Conservation (phyloP, 2,329 filamentous ascomycete species). For the Byssochlamys sp. region DNA sequence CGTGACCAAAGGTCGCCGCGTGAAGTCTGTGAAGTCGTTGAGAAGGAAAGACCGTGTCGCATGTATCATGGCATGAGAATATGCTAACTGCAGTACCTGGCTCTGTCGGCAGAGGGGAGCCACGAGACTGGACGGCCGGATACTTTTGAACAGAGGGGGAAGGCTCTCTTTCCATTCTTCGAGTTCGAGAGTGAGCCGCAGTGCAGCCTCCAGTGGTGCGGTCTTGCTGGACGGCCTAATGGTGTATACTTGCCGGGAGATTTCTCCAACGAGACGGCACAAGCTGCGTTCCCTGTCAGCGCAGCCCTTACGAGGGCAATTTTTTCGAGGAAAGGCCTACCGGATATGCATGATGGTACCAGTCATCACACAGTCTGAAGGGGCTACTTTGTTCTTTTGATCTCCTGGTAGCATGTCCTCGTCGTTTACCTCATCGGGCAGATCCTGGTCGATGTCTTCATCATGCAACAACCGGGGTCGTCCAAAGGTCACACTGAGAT, state of each 20-base stretch:
- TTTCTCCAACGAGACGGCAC: conserved; percentile 41
- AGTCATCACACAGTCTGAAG: conserved; percentile 31
- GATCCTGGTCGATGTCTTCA: conserved; percentile 53
- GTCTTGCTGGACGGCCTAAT: conserved; percentile 22
- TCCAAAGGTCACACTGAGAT: conserved; percentile 54
- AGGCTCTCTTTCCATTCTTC: conserved; percentile 29
- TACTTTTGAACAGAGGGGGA: conserved; percentile 28
- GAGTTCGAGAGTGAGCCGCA: conserved; percentile 24
- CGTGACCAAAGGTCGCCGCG: conserved; percentile 19
- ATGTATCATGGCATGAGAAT: conserved; percentile 31
- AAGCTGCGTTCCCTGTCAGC: conserved; percentile 23
- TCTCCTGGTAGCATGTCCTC: conserved; percentile 44
- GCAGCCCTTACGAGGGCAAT: not conserved
- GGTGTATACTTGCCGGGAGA: conserved; percentile 38
- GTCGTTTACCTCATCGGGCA: conserved; percentile 49
- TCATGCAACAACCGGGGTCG: conserved; percentile 53
- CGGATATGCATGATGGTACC: conserved; percentile 30
- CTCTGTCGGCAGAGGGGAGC: conserved; percentile 29
- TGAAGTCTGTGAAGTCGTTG: conserved; percentile 28
- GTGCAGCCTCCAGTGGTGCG: conserved; percentile 23
- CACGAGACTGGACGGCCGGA: conserved; percentile 27
- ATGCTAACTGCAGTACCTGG: conserved; percentile 30
- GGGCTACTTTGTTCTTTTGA: conserved; percentile 22
- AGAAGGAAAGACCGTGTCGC: conserved; percentile 28
- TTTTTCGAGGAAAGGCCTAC: conserved; percentile 10